Base-by-base conservation (phyloP, 495 filamentous ascomycete species). In the Hyphodiscus hymeniophilus region DNA sequence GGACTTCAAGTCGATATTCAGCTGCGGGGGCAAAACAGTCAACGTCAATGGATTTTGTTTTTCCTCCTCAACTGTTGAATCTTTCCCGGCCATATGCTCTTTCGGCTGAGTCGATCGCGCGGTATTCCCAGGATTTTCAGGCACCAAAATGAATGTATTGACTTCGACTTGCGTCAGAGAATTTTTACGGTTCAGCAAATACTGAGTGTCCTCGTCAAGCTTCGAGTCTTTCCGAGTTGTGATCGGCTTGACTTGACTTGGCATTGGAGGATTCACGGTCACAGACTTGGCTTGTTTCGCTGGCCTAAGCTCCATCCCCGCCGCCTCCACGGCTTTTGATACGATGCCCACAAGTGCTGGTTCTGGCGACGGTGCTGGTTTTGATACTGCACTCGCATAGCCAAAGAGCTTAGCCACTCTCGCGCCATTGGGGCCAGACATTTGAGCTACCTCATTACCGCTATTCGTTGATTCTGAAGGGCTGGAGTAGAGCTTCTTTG, bases 371-470 rank as follows among this genome's bases (percentile, higher is more conserved):
- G 32, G 31, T 16, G 22, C 33, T n/a, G 33, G 32, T 21, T 38
- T 34, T 36, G 34, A 34, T 15, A 21, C 32, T 8, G 32, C 16
- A 3, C 15, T 47, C 11, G 32, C 45, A 39, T 38, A 47, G 4
- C 45, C 45, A 23, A 47, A 47, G 18, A 47, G 13, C 45, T 47
- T 47, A 1, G 45, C 45, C 12, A 47, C 16, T 15, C 45, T 23
- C 32, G 45, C 33, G 17, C 33, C 45, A 17, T 47, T 47, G 32
- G 45, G 38, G 3, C 0, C n/a, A 8, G 45, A 47, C 18, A 32
- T 38, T 24, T 47, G 32, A 15, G 4, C 8, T n/a, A 23, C 15
- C 26, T 28, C 26, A 28, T 28, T 28, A 10, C 4, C 26, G 22
- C 26, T n/a, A 11, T 1, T 23, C 31, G n/a, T 12, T 22, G 33